Base-by-base conservation (phyloP, 2,329 filamentous ascomycete species). In the Paecilomyces formosus region DNA sequence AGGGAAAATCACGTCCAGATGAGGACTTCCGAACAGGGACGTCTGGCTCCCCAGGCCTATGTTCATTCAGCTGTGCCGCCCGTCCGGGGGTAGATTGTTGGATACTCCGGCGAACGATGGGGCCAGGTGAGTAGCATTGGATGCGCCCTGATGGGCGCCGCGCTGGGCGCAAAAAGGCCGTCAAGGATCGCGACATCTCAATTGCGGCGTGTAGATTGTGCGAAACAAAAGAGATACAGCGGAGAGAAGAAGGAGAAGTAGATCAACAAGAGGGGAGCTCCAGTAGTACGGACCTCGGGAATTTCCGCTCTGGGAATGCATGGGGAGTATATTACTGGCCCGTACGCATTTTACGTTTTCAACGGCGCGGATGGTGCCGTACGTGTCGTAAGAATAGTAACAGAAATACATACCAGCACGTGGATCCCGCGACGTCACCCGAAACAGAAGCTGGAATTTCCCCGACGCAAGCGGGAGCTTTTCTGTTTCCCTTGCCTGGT, bases 171-270 rank as follows among this genome's bases (percentile, higher is more conserved):
- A 61, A 18, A 24, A 62, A n/a, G 1, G 55, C 53, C 45, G 56
- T 50, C 22, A 63, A 55, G 35, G 64, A 55, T 12, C 57, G 58
- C 18, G 49, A 52, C 59, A 60, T 60, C 12, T 30, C 35, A 52
- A 28, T 18, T 50, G 21, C 35, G 5, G 18, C 30, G 31, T 26
- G 35, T 28, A 13, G 13, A 21, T 24, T 26, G 50, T 22, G 24
- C 11, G 18, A 18, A 13, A 26, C 5, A 15, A n/a, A 24, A 24
- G 52, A 18, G 53, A 52, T 12, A n/a, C 26, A 30, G 28, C 9
- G 24, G 35, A 18, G 7, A 31, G 3, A 45, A 55, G 31, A 49
- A 18, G 15, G 39, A 26, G 30, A 45, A 22, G 56, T 15, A 52
- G 50, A 52, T 24, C 22, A 52, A 52, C 26, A 24, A 22, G 26